Percentiles rank a stretch among this genome's conserved stretches.
Evolutionary conservation across 192 early-diverging fungal genomes (phyloP).

Genomic region (Globomyces pollinis-pini): DNA sequence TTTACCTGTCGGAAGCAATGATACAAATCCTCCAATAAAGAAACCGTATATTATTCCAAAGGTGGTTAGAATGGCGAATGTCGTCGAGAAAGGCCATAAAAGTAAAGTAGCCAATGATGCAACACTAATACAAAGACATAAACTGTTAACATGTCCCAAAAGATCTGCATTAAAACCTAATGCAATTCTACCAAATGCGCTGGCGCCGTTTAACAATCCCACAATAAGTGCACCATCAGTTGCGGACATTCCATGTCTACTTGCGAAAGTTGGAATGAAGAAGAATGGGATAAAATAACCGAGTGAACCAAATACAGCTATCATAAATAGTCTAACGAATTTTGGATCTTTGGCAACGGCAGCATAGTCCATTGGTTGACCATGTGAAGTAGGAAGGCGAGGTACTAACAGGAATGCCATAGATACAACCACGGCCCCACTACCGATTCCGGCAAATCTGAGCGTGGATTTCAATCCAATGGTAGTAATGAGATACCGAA

Average conservation of each 20-base stretch:
- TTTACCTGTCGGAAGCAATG: constrained; percentile 31
- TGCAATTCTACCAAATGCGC: constrained; percentile 53
- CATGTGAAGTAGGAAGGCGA: not conserved
- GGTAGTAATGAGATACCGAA: constrained; percentile 47
- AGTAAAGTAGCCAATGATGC: constrained; percentile 20
- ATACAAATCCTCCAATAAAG: constrained; percentile 36
- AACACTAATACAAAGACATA: constrained; percentile 39
- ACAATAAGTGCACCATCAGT: constrained; percentile 58
- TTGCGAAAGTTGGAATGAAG: constrained; percentile 28
- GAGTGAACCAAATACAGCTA: not conserved
- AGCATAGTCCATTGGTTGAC: not conserved
- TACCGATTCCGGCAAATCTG: constrained; percentile 50
- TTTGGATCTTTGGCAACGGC: not conserved
- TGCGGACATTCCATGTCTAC: constrained; percentile 51
- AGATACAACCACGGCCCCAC: not conserved
- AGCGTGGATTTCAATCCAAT: constrained; percentile 62
- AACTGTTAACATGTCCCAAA: constrained; percentile 55
- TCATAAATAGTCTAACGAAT: not conserved
- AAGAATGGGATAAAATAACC: constrained; percentile 6
- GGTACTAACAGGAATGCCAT: too few relatives aligned
- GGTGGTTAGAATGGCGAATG: constrained; percentile 21
- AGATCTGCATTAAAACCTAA: constrained; percentile 56
- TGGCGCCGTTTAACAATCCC: constrained; percentile 62
- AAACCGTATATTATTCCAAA: constrained; percentile 42
- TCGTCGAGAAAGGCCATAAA: constrained; percentile 44